A percentile compares a stretch with the other conserved stretches of the same genome.
phyloP scores from a whole-genome alignment of 208 protist species.

The Porcisia hertigi region DNA sequence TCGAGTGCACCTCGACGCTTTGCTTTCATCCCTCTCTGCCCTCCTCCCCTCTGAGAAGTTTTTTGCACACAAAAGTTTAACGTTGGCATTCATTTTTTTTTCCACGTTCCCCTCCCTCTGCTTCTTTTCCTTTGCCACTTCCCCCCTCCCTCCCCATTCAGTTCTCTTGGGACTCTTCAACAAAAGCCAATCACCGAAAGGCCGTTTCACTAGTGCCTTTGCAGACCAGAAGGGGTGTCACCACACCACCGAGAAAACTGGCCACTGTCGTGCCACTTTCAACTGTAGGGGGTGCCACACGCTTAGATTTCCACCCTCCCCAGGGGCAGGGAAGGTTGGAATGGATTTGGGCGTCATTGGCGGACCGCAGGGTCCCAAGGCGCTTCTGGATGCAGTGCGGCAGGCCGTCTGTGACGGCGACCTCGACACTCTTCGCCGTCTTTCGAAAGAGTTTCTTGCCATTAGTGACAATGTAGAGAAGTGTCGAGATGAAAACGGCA shows the following conservation, averaged over 20 bases:
- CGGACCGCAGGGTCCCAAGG: conserved; percentile 83
- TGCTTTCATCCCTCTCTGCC: background rate
- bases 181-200: background rate
- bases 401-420: conserved; percentile 63
- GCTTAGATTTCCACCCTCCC: background rate
- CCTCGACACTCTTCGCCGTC: conserved; percentile 66
- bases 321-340: conserved; percentile 6
- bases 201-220: background rate
- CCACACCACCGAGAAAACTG: background rate
- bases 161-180: background rate
- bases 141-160: background rate
- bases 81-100: background rate
- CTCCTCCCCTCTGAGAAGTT: background rate
- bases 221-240: background rate
- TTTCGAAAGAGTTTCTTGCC: conserved; percentile 74
- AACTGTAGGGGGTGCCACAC: background rate
- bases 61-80: too few relatives aligned
- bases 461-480: conserved; percentile 83
- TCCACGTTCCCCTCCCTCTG: background rate
- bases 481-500: conserved; percentile 85
- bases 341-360: conserved; percentile 64
- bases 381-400: conserved; percentile 81
- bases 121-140: background rate
- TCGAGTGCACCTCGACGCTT: background rate
- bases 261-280: background rate